A percentile compares a stretch with the other conserved stretches of the same genome.
Conservation (phyloP, 2,329 filamentous ascomycete species). For the Rutstroemia sp. region DNA sequence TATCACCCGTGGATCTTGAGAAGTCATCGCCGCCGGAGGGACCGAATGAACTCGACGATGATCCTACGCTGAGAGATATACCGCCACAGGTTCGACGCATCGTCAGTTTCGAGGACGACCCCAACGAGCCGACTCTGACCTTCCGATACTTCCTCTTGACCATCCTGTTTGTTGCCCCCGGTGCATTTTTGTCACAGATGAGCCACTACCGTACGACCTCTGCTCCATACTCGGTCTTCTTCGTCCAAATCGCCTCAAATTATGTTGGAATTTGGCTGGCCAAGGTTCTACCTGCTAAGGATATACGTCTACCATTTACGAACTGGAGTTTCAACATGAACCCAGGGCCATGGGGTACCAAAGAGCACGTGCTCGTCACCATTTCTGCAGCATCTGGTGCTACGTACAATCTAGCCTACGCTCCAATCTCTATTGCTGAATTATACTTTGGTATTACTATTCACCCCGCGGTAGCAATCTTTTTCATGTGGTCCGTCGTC, state of each 20-base stretch:
- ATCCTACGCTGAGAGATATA: constrained; percentile 44
- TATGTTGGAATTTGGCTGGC: constrained; percentile 40
- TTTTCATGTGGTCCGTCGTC: constrained; percentile 54
- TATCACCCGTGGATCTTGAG: constrained; percentile 29
- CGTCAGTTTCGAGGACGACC: constrained; percentile 50
- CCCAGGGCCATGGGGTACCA: constrained; percentile 25
- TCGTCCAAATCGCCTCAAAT: constrained; percentile 46
- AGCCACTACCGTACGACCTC: constrained; percentile 49
- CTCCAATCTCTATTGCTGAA: constrained; percentile 47
- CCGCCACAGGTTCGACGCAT: constrained; percentile 48
- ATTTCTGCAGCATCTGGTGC: constrained; percentile 46
- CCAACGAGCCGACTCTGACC: constrained; percentile 46
- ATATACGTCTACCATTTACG: constrained; percentile 35
- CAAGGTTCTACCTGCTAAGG: constrained; percentile 37
- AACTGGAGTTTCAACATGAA: constrained; percentile 34
- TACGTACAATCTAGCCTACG: constrained; percentile 43
- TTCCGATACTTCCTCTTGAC: constrained; percentile 52
- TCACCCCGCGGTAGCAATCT: constrained; percentile 45
- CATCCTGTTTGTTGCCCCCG: constrained; percentile 47
- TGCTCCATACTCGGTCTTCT: constrained; percentile 48
- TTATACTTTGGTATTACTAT: constrained; percentile 48
- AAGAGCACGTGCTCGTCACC: constrained; percentile 27
- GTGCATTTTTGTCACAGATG: constrained; percentile 50
- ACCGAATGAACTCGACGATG: constrained; percentile 32
- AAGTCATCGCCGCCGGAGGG: not conserved